Percentiles rank a stretch among this genome's conserved stretches.
Evolutionary conservation across 768 basidiomycete species (phyloP).

Genomic region (Trametes cingulata): DNA sequence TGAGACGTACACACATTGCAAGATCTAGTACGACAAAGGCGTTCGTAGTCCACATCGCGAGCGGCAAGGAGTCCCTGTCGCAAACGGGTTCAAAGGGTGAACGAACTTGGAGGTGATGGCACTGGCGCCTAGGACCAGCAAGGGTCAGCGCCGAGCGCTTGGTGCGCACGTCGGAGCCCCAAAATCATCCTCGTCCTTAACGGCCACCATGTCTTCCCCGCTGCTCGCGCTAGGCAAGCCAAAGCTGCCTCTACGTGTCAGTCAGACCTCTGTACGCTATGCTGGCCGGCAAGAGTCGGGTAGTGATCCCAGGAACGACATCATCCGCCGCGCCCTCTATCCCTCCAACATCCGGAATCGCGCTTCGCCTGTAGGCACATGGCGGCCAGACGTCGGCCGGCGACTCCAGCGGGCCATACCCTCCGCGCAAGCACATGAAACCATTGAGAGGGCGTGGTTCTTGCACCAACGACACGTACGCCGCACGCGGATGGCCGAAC

Average conservation of each 20-base stretch:
- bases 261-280: slow-evolving; percentile 41
- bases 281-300: slow-evolving; percentile 41
- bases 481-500: slow-evolving; percentile 64
- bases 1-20: too few species aligned
- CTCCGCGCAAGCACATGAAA: slow-evolving; percentile 86
- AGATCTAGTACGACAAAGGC: too few species aligned
- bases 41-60: too few species aligned
- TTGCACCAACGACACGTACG: slow-evolving; percentile 77
- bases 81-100: too few species aligned
- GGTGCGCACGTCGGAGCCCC: slow-evolving; percentile 1
- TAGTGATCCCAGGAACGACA: slow-evolving; percentile 65
- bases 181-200: slow-evolving; percentile 16
- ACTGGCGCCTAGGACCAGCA: background rate
- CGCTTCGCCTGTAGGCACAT: slow-evolving; percentile 76
- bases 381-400: slow-evolving; percentile 77
- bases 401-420: slow-evolving; percentile 85
- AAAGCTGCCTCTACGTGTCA: slow-evolving; percentile 35
- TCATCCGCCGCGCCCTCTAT: slow-evolving; percentile 79
- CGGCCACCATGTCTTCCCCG: slow-evolving; percentile 42
- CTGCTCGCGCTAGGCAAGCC: slow-evolving; percentile 39
- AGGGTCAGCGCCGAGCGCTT: background rate
- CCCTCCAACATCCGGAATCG: slow-evolving; percentile 72
- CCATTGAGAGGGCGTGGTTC: slow-evolving; percentile 89
- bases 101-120: too few species aligned
- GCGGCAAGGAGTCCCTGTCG: too few species aligned